A percentile compares a stretch with the other conserved stretches of the same genome.
These are phyloP conservation scores for Myxozyma lipomycoides DNA, from an alignment of 805 yeast genomes.

Conservation along the genomic window DNA sequence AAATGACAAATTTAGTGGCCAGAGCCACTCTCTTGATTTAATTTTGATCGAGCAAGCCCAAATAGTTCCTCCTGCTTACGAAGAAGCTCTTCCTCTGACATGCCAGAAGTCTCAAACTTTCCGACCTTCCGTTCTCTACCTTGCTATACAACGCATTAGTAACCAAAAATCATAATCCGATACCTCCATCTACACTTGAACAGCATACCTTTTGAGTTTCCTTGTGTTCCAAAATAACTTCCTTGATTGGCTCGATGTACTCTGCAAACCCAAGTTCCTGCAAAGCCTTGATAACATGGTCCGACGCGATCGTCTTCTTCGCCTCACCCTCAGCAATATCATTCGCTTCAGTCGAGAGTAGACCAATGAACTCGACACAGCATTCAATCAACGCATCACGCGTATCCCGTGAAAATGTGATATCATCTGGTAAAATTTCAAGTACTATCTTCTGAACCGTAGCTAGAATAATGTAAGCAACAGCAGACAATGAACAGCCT, in stretches of 20 bases:
- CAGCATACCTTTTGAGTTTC: constrained; percentile 62
- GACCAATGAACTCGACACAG: constrained; percentile 93
- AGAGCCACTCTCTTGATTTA: constrained; percentile 11
- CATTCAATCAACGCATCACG: constrained; percentile 94
- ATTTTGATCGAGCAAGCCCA: constrained; percentile 54
- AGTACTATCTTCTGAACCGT: constrained; percentile 93
- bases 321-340: constrained; percentile 96
- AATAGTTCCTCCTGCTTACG: constrained; percentile 91
- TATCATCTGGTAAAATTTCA: constrained; percentile 84
- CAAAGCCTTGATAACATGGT: constrained; percentile 87
- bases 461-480: constrained; percentile 50
- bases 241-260: constrained; percentile 76
- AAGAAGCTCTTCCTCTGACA: constrained; percentile 86
- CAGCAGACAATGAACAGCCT: too few relatives aligned
- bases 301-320: constrained; percentile 93
- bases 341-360: constrained; percentile 84
- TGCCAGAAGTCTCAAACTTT: constrained; percentile 88
- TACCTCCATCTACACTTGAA: background rate
- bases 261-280: constrained; percentile 82
- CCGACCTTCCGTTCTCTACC: constrained; percentile 84
- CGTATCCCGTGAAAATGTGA: constrained; percentile 86
- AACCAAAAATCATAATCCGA: too few relatives aligned
- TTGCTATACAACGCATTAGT: constrained; percentile 10
- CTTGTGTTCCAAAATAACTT: constrained; percentile 79
- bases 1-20: too few relatives aligned